phyloP scores from a whole-genome alignment of 129 eudicot genomes.

The Artemisia annua region DNA sequence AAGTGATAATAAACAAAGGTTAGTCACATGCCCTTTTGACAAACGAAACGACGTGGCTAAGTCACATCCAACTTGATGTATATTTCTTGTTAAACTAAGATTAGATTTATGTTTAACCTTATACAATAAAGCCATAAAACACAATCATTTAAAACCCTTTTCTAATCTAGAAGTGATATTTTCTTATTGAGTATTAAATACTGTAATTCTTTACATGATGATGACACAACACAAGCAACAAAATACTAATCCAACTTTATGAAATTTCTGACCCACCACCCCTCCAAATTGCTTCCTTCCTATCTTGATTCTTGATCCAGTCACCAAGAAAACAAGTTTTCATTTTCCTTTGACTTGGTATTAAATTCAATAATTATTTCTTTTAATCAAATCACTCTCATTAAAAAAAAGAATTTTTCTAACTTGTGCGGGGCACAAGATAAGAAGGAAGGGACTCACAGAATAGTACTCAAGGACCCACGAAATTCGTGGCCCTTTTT shows the following conservation, averaged over 20 bases:
- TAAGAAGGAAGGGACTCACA: too few species aligned
- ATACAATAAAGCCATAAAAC: slow-evolving; percentile 1
- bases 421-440: too few species aligned
- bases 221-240: slow-evolving; percentile 4
- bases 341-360: slow-evolving; percentile 16
- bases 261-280: slow-evolving; percentile 29
- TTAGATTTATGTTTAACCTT: slow-evolving; percentile 23
- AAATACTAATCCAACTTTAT: slow-evolving; percentile 9
- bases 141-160: slow-evolving; percentile 13
- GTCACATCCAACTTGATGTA: slow-evolving; percentile 20
- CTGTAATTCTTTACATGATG: background rate
- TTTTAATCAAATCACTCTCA: background rate
- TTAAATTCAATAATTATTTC: slow-evolving; percentile 10
- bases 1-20: too few species aligned
- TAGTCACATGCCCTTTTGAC: slow-evolving; percentile 23
- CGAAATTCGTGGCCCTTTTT: too few species aligned
- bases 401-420: too few species aligned
- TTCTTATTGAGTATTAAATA: background rate
- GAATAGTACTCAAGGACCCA: too few species aligned
- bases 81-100: slow-evolving; percentile 21
- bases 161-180: background rate
- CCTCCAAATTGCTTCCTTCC: slow-evolving; percentile 20
- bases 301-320: slow-evolving; percentile 25
- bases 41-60: slow-evolving; percentile 17
- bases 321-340: slow-evolving; percentile 13